Conservation (phyloP, 176 grass and related monocot genomes). For the Cenchrus americanus region DNA sequence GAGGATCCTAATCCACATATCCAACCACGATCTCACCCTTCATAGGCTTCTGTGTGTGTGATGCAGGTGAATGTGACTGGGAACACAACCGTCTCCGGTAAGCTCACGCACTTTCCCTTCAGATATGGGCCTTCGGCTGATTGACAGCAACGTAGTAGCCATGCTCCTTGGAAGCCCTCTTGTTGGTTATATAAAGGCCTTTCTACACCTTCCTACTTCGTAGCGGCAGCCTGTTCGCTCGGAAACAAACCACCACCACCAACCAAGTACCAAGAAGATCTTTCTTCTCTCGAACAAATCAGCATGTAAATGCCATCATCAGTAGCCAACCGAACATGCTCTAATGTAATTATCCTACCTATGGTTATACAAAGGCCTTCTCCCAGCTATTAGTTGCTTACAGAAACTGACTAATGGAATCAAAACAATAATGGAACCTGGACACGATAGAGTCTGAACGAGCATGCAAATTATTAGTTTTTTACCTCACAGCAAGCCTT, state of each 20-base stretch:
- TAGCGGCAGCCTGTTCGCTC: no score
- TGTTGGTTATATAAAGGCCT: conserved; percentile 74
- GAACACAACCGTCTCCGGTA: conserved; percentile 86
- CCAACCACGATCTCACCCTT: conserved; percentile 83
- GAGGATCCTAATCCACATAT: conserved; percentile 68
- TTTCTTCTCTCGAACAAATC: no score
- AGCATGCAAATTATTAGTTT: no score
- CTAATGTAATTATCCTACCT: not conserved
- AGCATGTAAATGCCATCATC: no score
- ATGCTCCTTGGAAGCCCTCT: conserved; percentile 91
- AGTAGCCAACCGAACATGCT: no score
- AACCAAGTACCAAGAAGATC: no score
- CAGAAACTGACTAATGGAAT: not conserved
- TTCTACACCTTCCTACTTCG: no score
- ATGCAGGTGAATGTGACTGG: conserved; percentile 74
- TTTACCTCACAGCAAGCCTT: no score
- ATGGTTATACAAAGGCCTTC: not conserved
- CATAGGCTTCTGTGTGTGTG: conserved; percentile 73
- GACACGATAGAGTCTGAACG: not conserved
- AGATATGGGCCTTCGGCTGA: conserved; percentile 53
- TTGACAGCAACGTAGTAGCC: conserved; percentile 83
- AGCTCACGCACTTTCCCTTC: conserved; percentile 82
- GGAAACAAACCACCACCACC: no score
- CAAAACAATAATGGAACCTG: not conserved
- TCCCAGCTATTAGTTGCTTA: not conserved